Evolutionary conservation across 2,329 filamentous ascomycete species (phyloP).

Genomic region (Epichloe amarillans): DNA sequence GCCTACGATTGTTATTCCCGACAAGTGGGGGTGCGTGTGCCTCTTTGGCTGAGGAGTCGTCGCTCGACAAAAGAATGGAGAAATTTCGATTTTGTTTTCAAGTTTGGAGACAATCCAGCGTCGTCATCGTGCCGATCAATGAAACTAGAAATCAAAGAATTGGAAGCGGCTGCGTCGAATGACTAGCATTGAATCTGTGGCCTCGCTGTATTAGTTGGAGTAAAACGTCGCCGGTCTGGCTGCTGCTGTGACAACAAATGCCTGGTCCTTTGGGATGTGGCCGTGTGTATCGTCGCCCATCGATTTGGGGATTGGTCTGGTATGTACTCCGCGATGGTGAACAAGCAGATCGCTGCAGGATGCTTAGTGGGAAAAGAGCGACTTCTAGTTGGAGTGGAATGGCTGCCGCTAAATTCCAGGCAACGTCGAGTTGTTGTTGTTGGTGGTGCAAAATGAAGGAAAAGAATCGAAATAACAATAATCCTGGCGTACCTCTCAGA

Average conservation of each 20-base stretch:
- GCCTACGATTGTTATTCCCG: constrained; percentile 9
- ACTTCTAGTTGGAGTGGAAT: neutral
- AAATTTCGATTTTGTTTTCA: neutral
- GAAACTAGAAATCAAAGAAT: neutral
- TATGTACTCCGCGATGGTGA: neutral
- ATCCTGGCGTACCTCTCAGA: neutral
- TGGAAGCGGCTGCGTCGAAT: neutral
- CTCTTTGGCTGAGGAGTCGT: neutral
- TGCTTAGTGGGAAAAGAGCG: constrained; percentile 2
- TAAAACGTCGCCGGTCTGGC: neutral
- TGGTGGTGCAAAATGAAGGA: neutral
- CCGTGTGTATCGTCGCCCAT: neutral
- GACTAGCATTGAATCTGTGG: neutral
- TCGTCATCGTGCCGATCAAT: constrained; percentile 6
- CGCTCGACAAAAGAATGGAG: constrained; percentile 7
- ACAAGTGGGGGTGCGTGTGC: constrained; percentile 5
- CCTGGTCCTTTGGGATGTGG: neutral
- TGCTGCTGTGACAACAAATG: neutral
- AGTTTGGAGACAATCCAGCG: neutral
- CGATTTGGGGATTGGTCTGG: neutral
- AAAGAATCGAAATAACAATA: constrained; percentile 1
- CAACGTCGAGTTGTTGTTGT: neutral
- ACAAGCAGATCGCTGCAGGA: neutral
- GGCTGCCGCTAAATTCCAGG: neutral
- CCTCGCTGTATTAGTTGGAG: neutral